Conservation (phyloP, 1,139 yeast species). For the Blastobotrys proliferans region DNA sequence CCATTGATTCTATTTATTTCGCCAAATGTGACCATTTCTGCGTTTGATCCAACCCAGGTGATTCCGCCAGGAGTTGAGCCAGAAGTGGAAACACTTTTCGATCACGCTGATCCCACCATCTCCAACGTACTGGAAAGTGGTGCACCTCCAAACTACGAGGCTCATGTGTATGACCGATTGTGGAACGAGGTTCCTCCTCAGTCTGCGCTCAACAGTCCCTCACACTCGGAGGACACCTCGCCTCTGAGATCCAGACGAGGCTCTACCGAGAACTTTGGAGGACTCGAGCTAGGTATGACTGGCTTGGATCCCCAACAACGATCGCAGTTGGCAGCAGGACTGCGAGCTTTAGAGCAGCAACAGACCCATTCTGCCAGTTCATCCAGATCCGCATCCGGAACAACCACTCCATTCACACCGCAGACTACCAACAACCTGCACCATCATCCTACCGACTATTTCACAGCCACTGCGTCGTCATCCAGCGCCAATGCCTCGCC, state of each 20-base stretch:
- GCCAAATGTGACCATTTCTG: constrained; percentile 63
- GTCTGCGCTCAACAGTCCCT: constrained; percentile 50
- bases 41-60: constrained; percentile 43
- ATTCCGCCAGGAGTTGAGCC: constrained; percentile 21
- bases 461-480: background rate
- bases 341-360: constrained; percentile 30
- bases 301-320: constrained; percentile 29
- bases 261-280: constrained; percentile 26
- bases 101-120: constrained; percentile 16
- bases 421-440: too few relatives aligned
- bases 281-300: constrained; percentile 24
- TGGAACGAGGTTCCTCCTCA: constrained; percentile 62
- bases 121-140: constrained; percentile 16
- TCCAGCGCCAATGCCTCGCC: constrained; percentile 4
- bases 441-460: too few relatives aligned
- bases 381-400: constrained; percentile 26
- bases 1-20: constrained; percentile 68
- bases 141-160: constrained; percentile 89
- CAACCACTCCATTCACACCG: constrained; percentile 28
- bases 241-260: constrained; percentile 31
- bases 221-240: constrained; percentile 45
- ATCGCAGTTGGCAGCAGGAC: constrained; percentile 31
- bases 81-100: constrained; percentile 24
- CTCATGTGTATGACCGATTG: constrained; percentile 77
- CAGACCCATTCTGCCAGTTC: constrained; percentile 6